A percentile compares a stretch with the other conserved stretches of the same genome.
phyloP scores from a whole-genome alignment of 2,329 filamentous ascomycete genomes.

The Aspergillus quadricinctus region DNA sequence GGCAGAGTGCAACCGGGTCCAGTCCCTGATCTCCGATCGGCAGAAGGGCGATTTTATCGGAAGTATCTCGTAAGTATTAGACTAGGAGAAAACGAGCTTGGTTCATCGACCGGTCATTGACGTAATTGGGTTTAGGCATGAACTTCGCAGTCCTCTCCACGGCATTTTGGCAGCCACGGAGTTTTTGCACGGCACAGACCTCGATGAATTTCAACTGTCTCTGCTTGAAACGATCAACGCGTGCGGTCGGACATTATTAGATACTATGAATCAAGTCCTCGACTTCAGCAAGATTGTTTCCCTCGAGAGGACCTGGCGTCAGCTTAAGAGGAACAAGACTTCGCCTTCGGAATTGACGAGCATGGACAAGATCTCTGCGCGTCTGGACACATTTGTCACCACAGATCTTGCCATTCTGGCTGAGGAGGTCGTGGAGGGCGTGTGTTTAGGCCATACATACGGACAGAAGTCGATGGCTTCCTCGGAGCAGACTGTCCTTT shows the following conservation, averaged over 20 bases:
- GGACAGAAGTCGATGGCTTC: conserved; percentile 26
- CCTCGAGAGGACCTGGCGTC: conserved; percentile 33
- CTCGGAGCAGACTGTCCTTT: conserved; percentile 21
- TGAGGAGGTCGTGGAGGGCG: conserved; percentile 54
- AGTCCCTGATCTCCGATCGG: conserved; percentile 39
- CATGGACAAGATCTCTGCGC: conserved; percentile 28
- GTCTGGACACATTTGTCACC: conserved; percentile 30
- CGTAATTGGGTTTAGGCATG: conserved; percentile 23
- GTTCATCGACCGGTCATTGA: neutral
- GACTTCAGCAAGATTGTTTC: conserved; percentile 52
- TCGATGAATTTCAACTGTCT: conserved; percentile 38
- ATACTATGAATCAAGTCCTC: conserved; percentile 43
- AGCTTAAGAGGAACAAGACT: conserved; percentile 27
- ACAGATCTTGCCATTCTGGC: conserved; percentile 45
- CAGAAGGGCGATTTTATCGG: conserved; percentile 44
- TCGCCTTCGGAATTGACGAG: conserved; percentile 23
- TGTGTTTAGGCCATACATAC: conserved; percentile 47
- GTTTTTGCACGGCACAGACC: conserved; percentile 35
- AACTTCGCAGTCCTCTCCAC: conserved; percentile 41
- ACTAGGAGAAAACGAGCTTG: neutral
- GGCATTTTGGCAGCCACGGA: conserved; percentile 41
- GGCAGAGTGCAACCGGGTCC: conserved; percentile 41
- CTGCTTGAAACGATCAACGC: conserved; percentile 39
- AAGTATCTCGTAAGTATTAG: conserved; percentile 33
- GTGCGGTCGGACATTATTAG: conserved; percentile 39